Conservation (phyloP, 306 rosid genomes). For the Benincasa hispida region DNA sequence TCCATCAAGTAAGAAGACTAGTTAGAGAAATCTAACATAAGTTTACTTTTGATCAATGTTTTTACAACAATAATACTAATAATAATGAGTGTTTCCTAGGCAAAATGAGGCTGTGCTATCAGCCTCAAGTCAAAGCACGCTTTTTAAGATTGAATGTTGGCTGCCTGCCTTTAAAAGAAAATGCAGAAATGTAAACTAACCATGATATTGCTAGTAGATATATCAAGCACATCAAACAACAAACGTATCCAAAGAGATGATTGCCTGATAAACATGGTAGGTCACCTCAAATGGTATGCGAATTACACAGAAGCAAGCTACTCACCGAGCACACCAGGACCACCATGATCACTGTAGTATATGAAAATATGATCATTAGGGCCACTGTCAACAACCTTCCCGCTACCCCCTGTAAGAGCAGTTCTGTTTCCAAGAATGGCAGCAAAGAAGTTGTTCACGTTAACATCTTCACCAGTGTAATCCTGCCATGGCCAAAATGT, state of each 20-base stretch:
- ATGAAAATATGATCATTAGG: slow-evolving; percentile 88
- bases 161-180: not conserved
- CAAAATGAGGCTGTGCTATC: not conserved
- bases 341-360: slow-evolving; percentile 82
- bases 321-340: slow-evolving; percentile 97
- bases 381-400: slow-evolving; percentile 89
- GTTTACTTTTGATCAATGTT: not conserved
- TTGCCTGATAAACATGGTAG: not conserved
- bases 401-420: slow-evolving; percentile 82
- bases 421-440: slow-evolving; percentile 76
- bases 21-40: not conserved
- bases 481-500: slow-evolving; percentile 39
- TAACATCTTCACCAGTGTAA: slow-evolving; percentile 71
- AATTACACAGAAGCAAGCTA: slow-evolving; percentile 2
- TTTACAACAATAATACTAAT: not conserved
- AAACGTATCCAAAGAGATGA: not conserved
- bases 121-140: not conserved
- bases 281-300: not conserved
- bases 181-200: not conserved
- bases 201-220: not conserved
- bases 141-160: not conserved
- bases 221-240: not conserved
- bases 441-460: slow-evolving; percentile 51
- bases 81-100: not conserved
- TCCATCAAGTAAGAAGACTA: not conserved